Base-by-base conservation (phyloP, 805 yeast genomes). In the Kazachstania martiniae region DNA sequence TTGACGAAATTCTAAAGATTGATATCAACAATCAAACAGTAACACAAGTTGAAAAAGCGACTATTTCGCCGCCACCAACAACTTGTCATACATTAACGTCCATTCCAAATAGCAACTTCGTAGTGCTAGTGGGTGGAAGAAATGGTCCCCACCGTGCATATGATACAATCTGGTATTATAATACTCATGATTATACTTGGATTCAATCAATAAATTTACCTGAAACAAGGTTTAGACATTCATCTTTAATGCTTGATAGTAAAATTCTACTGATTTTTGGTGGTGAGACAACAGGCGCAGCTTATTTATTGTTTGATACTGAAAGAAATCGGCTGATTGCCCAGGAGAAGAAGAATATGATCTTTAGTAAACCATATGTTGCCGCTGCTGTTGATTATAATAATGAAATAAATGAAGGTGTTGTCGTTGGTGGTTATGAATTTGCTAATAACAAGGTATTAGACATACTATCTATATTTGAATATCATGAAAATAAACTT, bases 61-160 rank as follows among this genome's bases (percentile, higher is more conserved):
- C 8, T 4, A n/a, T 16, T 2, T 8, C 24, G 3, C 51, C 47
- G 0, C 35, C 51, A 0, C 61, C 72, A 7, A 61, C 87, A 35
- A 68, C 74, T 72, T 66, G 78, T 37, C 87, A 80, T 43, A 60
- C 75, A 0, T 42, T 73, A 21, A 63, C 70, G 0, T 33, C 46
- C 0, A 24, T 69, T 1, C 12, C 21, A 5, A 43, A 37, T 2
- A 41, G 49, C 10, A 47, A 49, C 1, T 21, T n/a, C 18, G 26
- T 21, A 0, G 34, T 77, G 1, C 39, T 78, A 3, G 55, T 72
- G 21, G 93, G 91, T 3, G 94, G 94, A 3, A 64, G 93, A 38
- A 55, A 66, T 2, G 64, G 73, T 1, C 93, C 94, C 0, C 65
- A 68, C 3, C 49, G 52, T 8, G 56, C 62, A 0, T 48, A 70